A percentile compares a stretch with the other conserved stretches of the same genome.
phyloP scores from a whole-genome alignment of 2,329 filamentous ascomycete genomes.

The Pseudohalonectria lignicola region DNA sequence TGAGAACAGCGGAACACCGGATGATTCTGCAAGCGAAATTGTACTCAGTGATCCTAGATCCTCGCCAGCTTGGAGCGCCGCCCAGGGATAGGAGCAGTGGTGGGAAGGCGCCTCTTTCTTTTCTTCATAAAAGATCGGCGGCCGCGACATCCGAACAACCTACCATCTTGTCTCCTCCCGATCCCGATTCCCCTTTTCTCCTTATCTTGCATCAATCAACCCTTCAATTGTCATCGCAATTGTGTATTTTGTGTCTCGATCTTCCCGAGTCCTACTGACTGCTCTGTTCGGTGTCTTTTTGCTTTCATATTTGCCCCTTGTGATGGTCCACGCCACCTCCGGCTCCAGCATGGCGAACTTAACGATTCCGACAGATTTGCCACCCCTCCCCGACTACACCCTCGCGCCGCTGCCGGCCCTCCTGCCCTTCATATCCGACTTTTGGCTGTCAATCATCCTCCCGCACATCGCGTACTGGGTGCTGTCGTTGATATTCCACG shows the following conservation, averaged over 20 bases:
- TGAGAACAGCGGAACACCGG: slow-evolving; percentile 1
- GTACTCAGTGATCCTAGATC: not conserved
- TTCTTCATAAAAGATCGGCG: slow-evolving; percentile 3
- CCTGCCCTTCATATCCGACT: slow-evolving; percentile 70
- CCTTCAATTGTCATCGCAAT: too few species aligned
- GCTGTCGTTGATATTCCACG: slow-evolving; percentile 76
- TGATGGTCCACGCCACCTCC: not conserved
- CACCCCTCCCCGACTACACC: slow-evolving; percentile 76
- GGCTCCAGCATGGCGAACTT: slow-evolving; percentile 32
- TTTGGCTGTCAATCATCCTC: slow-evolving; percentile 62
- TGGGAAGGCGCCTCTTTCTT: slow-evolving; percentile 2
- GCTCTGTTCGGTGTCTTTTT: not conserved
- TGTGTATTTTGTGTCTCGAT: too few species aligned
- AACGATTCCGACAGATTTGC: slow-evolving; percentile 52
- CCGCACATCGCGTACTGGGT: slow-evolving; percentile 84
- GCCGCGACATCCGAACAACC: slow-evolving; percentile 7
- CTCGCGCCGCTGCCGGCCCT: slow-evolving; percentile 60
- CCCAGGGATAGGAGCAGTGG: too few species aligned
- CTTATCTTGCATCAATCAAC: not conserved
- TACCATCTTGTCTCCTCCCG: slow-evolving; percentile 5
- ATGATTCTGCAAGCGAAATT: slow-evolving; percentile 11
- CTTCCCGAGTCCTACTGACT: not conserved
- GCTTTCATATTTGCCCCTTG: not conserved
- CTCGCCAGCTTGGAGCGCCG: not conserved
- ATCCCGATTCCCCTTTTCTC: too few species aligned